Base-by-base conservation (phyloP, 768 basidiomycete species). In the Pulveroboletus ravenelii region DNA sequence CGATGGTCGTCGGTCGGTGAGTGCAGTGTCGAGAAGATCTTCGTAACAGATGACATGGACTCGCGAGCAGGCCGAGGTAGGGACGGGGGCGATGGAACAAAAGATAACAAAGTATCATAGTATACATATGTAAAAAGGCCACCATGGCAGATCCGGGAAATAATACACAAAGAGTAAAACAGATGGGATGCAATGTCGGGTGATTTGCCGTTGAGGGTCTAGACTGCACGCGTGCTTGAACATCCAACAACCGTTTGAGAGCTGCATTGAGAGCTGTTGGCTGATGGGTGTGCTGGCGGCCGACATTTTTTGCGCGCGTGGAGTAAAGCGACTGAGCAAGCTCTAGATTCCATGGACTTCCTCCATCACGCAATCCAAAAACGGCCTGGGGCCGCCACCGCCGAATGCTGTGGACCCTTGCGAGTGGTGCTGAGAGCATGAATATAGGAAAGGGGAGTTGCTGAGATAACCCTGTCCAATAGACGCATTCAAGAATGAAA, bases 21-120 rank as follows among this genome's bases (percentile, higher is more conserved):
- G 66, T 3, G 62, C 8, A 20, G 65, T 61, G 32, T 45, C 64
- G 40, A 73, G 72, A n/a, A 85, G 71, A 27, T 83, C 78, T 4
- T 72, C 67, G 59, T 81, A 78, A 7, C 73, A 66, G 2, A 74
- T 72, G 2, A 20, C 78, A 71, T 23, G 86, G 86, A 47, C 79
- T 81, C 5, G 82, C 84, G 35, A 80, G 79, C 15, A 85, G 85
- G 41, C 78, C 80, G 0, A 85, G 85, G 61, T 84, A 89, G 5
- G 82, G 87, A 45, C 75, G 81, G 3, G 78, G 67, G 2, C 84
- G 73, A 34, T 57, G 20, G 20, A 23, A 23, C n/a, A 23, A 23
- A 23, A 23, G 20, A 23, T 23, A 23, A 23, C 20, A 23, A 4
- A 4, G 20, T 23, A 4, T 4, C 20, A 4, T 23, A 23, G 20